These are phyloP conservation scores for Vicia sativa DNA, from an alignment of 306 rosid species.

Conservation along the genomic window DNA sequence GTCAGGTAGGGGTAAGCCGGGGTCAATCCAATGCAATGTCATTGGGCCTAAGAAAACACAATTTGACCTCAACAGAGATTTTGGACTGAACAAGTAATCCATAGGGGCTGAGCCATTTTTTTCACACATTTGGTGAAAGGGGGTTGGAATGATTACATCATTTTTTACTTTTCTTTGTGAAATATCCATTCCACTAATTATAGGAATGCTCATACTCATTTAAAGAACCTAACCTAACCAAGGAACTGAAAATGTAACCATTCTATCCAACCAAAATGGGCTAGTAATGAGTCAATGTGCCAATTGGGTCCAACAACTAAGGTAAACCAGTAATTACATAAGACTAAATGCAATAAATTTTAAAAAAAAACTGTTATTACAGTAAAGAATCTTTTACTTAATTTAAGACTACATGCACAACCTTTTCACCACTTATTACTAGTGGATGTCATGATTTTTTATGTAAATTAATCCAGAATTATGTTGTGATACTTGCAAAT, in stretches of 20 bases:
- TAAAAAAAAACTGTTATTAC: neutral
- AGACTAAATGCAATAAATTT: slow-evolving; percentile 14
- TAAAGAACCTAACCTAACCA: neutral
- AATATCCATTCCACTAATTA: slow-evolving; percentile 1
- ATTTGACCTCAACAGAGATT: neutral
- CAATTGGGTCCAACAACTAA: slow-evolving; percentile 8
- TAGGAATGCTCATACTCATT: neutral
- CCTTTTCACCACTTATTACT: neutral
- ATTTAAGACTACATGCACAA: slow-evolving; percentile 1
- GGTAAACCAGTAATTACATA: neutral
- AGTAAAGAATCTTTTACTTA: neutral
- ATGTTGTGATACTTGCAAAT: neutral
- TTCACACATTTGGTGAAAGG: neutral
- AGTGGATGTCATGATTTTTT: too few relatives aligned
- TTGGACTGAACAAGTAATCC: neutral
- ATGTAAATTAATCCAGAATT: too few relatives aligned
- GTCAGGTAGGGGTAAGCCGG: neutral
- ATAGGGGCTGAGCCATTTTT: neutral
- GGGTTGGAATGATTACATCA: neutral
- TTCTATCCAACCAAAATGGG: slow-evolving; percentile 9
- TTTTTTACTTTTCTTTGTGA: neutral
- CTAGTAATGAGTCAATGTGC: neutral
- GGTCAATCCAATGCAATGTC: neutral
- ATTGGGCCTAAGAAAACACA: neutral
- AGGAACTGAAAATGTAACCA: neutral